These are phyloP conservation scores for Pyrenophora teres DNA, from an alignment of 2,329 filamentous ascomycete species.

Conservation along the genomic window DNA sequence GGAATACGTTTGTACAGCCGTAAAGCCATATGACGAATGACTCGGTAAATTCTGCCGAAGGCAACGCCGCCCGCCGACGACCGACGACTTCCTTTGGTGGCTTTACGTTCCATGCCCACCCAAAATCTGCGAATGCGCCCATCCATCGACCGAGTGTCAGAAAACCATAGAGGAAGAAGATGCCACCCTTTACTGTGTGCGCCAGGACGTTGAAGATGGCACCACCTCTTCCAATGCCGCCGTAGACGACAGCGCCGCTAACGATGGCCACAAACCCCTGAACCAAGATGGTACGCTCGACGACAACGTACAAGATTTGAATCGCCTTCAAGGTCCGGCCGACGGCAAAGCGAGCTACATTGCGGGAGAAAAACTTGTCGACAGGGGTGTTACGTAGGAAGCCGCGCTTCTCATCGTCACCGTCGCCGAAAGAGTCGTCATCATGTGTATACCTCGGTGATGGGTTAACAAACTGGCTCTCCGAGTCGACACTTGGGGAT, in stretches of 20 bases:
- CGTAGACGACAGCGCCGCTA: slow-evolving; percentile 76
- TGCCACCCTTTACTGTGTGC: slow-evolving; percentile 91
- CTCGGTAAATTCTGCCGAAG: slow-evolving; percentile 86
- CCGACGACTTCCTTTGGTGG: slow-evolving; percentile 63
- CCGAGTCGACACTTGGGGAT: slow-evolving; percentile 62
- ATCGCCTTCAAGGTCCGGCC: slow-evolving; percentile 61
- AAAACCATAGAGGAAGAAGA: slow-evolving; percentile 93
- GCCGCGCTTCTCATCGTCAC: slow-evolving; percentile 51
- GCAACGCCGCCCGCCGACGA: slow-evolving; percentile 65
- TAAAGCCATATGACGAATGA: slow-evolving; percentile 90
- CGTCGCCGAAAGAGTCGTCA: slow-evolving; percentile 51
- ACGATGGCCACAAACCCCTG: slow-evolving; percentile 75
- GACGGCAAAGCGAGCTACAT: slow-evolving; percentile 62
- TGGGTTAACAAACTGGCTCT: slow-evolving; percentile 47
- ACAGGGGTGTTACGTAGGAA: slow-evolving; percentile 55
- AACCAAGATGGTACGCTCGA: slow-evolving; percentile 78
- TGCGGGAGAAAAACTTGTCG: slow-evolving; percentile 58
- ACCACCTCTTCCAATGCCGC: slow-evolving; percentile 75
- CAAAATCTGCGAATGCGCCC: slow-evolving; percentile 85
- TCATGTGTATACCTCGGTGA: slow-evolving; percentile 46
- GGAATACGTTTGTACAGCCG: slow-evolving; percentile 85
- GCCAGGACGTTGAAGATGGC: slow-evolving; percentile 83
- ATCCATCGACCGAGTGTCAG: slow-evolving; percentile 88
- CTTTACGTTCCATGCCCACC: slow-evolving; percentile 94
- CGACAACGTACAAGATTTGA: slow-evolving; percentile 64